These are phyloP conservation scores for Magnolia sinica DNA, from an alignment of 164 flowering plant species.

Conservation along the genomic window DNA sequence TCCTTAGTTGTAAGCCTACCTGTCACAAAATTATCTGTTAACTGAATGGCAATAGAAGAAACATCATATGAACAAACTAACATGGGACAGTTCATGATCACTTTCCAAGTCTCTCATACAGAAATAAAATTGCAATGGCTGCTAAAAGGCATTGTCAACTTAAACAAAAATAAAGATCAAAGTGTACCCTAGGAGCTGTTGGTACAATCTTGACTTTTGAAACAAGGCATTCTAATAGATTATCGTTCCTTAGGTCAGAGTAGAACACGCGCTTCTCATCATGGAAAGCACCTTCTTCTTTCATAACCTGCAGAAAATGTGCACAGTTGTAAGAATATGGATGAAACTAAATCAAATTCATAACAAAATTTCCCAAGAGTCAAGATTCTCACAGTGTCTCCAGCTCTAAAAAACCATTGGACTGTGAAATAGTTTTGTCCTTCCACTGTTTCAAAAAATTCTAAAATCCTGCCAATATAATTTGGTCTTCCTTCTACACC, in stretches of 20 bases:
- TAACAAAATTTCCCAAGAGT: not conserved
- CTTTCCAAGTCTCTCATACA: not conserved
- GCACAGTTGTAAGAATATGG: slow-evolving; percentile 6
- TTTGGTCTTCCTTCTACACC: slow-evolving; percentile 53
- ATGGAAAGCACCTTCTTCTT: slow-evolving; percentile 56
- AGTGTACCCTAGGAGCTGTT: slow-evolving; percentile 49
- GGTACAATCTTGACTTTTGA: slow-evolving; percentile 61
- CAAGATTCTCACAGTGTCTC: slow-evolving; percentile 66
- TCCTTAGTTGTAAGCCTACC: slow-evolving; percentile 30
- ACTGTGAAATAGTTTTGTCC: slow-evolving; percentile 69
- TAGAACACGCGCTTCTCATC: slow-evolving; percentile 80
- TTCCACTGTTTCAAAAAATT: slow-evolving; percentile 71
- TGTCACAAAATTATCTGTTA: slow-evolving; percentile 23
- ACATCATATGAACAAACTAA: not conserved
- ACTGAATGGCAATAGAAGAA: not conserved
- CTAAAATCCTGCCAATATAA: slow-evolving; percentile 72
- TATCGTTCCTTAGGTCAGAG: slow-evolving; percentile 80
- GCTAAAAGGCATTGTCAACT: not conserved
- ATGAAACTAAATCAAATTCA: not conserved
- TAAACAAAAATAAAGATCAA: slow-evolving; percentile 6
- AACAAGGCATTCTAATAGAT: slow-evolving; percentile 75
- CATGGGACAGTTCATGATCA: not conserved
- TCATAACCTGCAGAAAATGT: slow-evolving; percentile 53
- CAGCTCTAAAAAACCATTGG: slow-evolving; percentile 89
- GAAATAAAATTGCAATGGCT: not conserved